Evolutionary conservation across 1,284 basidiomycete genomes (phyloP), one percentile per base, ranked within the genome.

Genomic region (Moesziomyces parantarcticus): DNA sequence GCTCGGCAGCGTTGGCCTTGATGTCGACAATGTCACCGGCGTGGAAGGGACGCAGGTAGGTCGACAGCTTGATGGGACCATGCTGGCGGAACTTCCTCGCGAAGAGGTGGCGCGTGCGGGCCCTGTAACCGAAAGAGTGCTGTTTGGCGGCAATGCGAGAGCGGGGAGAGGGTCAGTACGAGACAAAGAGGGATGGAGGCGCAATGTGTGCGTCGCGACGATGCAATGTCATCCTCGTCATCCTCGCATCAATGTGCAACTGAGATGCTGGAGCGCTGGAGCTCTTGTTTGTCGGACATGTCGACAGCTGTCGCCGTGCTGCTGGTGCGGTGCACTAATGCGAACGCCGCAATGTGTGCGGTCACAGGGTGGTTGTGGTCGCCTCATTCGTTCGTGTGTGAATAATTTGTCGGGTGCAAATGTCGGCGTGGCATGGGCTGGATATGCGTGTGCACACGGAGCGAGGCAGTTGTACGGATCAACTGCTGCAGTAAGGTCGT

Each of bases 51-150:
- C 91, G 89, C 84, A 99, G 88, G 90, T 90, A 99, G 54, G 94
- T 98, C 79, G 94, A 94, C 84, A 98, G 79, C 86, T 92, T 92
- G 76, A 96, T 89, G 82, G 90, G 89, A 84, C 96, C 95, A 86
- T 94, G 91, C 85, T 97, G 94, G 95, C 85, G 78, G 76, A 79
- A 79, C 56, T 77, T 74, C 57, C 74, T 75, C 68, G 77, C 76
- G 76, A 99, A 99, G 93, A 99, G 97, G 88, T 97, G 88, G 90
- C 96, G 94, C 89, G 96, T 98, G 83, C 96, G 94, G 91, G 95
- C 95, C 86, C 95, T 91, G 89, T 96, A 93, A 94, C 96, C 96
- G 89, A 92, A 97, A 43, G 95, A 97, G 93, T 98, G 93, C 88
- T 96, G 94, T 63, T 47, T 3, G 25, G 23, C 14, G 23, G 42